Evolutionary conservation across 495 filamentous ascomycete species (phyloP).

Genomic region (Aspergillus biplanus): DNA sequence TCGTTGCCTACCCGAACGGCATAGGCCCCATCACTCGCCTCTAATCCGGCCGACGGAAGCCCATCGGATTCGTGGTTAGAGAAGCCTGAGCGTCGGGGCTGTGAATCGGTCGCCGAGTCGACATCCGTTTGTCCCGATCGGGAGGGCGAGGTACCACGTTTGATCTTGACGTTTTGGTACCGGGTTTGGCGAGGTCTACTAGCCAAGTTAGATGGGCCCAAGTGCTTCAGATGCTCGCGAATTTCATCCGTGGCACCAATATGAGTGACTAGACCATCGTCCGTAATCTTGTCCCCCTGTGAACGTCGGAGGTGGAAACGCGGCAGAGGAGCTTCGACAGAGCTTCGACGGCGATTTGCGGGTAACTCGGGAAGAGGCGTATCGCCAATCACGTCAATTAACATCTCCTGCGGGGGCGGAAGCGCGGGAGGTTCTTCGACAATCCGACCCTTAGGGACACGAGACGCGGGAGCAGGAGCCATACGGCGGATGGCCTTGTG

Average conservation of each 20-base stretch:
- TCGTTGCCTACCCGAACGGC: constrained; percentile 70
- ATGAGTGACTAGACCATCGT: constrained; percentile 41
- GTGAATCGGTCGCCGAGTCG: constrained; percentile 38
- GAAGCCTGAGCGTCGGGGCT: constrained; percentile 22
- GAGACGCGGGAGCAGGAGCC: constrained; percentile 64
- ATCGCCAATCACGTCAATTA: constrained; percentile 41
- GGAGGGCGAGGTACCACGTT: constrained; percentile 56
- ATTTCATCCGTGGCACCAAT: constrained; percentile 62
- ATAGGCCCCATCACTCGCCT: constrained; percentile 71
- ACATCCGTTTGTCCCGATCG: constrained; percentile 44
- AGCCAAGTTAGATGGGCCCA: constrained; percentile 91
- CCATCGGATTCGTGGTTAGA: constrained; percentile 53
- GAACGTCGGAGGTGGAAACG: constrained; percentile 47
- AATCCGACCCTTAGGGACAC: constrained; percentile 62
- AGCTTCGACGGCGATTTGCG: constrained; percentile 39
- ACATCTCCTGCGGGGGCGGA: constrained; percentile 32
- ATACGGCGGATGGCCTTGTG: constrained; percentile 92
- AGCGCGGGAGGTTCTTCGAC: constrained; percentile 50
- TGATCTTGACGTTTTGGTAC: constrained; percentile 92
- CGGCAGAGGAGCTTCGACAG: constrained; percentile 56
- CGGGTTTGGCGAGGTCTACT: constrained; percentile 79
- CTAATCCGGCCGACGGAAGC: constrained; percentile 51
- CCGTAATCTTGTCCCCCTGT: constrained; percentile 33
- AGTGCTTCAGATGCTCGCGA: constrained; percentile 80
- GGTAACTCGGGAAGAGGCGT: constrained; percentile 16